Evolutionary conservation across 2,329 filamentous ascomycete species (phyloP).

Genomic region (Venturia carpophila): DNA sequence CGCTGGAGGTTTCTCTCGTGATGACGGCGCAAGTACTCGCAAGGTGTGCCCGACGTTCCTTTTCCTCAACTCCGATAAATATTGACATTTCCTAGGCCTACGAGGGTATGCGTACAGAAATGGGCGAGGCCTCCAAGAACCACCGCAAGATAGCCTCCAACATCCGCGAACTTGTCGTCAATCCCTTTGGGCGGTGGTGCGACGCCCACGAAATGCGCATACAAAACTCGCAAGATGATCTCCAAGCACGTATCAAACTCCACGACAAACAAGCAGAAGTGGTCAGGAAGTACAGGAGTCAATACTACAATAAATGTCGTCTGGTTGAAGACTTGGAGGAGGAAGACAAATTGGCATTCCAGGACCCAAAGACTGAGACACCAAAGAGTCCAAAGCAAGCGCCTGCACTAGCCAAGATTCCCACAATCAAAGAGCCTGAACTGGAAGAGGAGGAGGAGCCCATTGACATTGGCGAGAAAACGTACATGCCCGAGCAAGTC

Average conservation of each 20-base stretch:
- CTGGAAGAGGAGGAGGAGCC: conserved; percentile 67
- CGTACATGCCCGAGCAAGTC: conserved; percentile 75
- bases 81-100: conserved; percentile 57
- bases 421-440: conserved; percentile 81
- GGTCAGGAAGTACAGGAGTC: conserved; percentile 87
- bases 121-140: conserved; percentile 81
- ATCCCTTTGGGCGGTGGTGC: conserved; percentile 92
- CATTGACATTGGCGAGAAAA: conserved; percentile 83
- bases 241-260: conserved; percentile 82
- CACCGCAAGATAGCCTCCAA: conserved; percentile 95
- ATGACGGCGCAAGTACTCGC: conserved; percentile 90
- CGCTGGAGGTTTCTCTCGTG: conserved; percentile 72
- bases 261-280: conserved; percentile 86
- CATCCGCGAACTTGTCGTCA: conserved; percentile 90
- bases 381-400: conserved; percentile 33
- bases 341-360: conserved; percentile 96
- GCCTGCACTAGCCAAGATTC: conserved; percentile 43
- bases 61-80: neutral
- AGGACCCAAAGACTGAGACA: conserved; percentile 60
- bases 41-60: conserved; percentile 55
- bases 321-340: conserved; percentile 94
- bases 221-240: conserved; percentile 88
- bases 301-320: conserved; percentile 98
- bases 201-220: conserved; percentile 87
- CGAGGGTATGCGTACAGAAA: conserved; percentile 84